These are phyloP conservation scores for Lithospermum erythrorhizon DNA, from an alignment of 257 asterid genomes.

Conservation along the genomic window DNA sequence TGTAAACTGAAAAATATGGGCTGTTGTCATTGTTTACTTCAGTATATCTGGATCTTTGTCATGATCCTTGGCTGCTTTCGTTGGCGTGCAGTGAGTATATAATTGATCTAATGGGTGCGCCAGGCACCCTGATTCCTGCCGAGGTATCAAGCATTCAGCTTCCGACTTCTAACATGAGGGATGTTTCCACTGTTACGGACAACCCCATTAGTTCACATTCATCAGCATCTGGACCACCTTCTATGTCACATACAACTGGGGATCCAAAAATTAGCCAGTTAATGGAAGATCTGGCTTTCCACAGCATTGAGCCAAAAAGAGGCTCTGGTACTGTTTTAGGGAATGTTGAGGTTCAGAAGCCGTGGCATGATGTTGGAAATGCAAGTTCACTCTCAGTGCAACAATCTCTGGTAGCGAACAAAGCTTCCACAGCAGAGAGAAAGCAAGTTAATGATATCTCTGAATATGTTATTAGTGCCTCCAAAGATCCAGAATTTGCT, in stretches of 20 bases:
- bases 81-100: conserved; percentile 76
- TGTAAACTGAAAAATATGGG: too few relatives aligned
- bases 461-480: conserved; percentile 17
- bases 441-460: conserved; percentile 32
- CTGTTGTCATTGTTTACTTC: not conserved
- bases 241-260: conserved; percentile 18
- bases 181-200: conserved; percentile 21
- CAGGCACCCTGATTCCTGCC: conserved; percentile 88
- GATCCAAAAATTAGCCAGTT: conserved; percentile 16
- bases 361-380: conserved; percentile 29
- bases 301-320: conserved; percentile 24
- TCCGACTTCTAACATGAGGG: conserved; percentile 43
- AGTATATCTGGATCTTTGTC: not conserved
- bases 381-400: conserved; percentile 22
- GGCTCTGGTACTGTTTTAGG: conserved; percentile 17
- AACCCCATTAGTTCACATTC: conserved; percentile 8
- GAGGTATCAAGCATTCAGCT: conserved; percentile 65
- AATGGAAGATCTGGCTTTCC: conserved; percentile 25
- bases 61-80: not conserved
- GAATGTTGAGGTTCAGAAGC: conserved; percentile 22
- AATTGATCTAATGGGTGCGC: conserved; percentile 99
- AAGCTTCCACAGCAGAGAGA: conserved; percentile 21
- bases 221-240: not conserved
- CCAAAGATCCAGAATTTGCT: conserved; percentile 26
- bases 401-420: conserved; percentile 18